Evolutionary conservation across 345 rosid genomes (phyloP).

Genomic region (Draba incana): DNA sequence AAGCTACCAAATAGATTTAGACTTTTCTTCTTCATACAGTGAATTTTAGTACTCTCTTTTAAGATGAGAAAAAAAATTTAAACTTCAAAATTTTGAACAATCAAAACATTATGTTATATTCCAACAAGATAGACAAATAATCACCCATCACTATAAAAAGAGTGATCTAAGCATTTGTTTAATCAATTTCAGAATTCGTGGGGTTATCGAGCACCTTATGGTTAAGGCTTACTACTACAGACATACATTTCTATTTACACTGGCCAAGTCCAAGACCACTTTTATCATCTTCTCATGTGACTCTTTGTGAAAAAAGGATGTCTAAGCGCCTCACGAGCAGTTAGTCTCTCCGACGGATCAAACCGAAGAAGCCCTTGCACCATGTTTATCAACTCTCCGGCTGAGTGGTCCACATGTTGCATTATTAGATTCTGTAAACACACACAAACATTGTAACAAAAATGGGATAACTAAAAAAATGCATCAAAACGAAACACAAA

Average conservation of each 20-base stretch:
- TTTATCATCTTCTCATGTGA: constrained; percentile 54
- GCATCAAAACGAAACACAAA: neutral
- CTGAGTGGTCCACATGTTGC: constrained; percentile 91
- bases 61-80: no score
- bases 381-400: constrained; percentile 76
- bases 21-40: no score
- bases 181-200: constrained; percentile 25
- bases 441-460: neutral
- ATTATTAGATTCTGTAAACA: constrained; percentile 68
- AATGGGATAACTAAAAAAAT: neutral
- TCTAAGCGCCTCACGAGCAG: constrained; percentile 76
- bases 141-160: constrained; percentile 10
- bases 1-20: no score
- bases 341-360: constrained; percentile 68
- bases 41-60: no score
- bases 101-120: no score
- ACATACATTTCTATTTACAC: constrained; percentile 35
- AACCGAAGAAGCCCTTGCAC: constrained; percentile 72
- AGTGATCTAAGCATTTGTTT: constrained; percentile 15
- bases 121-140: constrained; percentile 17
- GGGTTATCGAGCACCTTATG: neutral
- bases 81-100: no score
- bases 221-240: constrained; percentile 25
- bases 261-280: constrained; percentile 7
- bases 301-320: constrained; percentile 75